A percentile compares a stretch with the other conserved stretches of the same genome.
Conservation (phyloP, 2,329 filamentous ascomycete genomes). For the Phialocephala sp. region DNA sequence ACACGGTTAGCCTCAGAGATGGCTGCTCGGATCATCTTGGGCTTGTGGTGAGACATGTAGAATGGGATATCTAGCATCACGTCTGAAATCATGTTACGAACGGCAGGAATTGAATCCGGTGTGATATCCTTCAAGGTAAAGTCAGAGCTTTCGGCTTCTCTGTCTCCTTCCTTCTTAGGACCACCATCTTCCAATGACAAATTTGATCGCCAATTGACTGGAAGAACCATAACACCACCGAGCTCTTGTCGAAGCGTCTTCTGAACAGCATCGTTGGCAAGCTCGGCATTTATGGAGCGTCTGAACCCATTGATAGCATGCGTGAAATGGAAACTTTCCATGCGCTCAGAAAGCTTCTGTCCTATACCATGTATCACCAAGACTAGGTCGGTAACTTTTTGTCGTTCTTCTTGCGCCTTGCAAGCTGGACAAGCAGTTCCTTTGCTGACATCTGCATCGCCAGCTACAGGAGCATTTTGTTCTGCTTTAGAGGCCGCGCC, state of each 20-base stretch:
- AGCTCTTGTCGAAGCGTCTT: slow-evolving; percentile 76
- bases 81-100: slow-evolving; percentile 93
- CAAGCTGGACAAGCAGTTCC: slow-evolving; percentile 59
- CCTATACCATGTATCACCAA: slow-evolving; percentile 95
- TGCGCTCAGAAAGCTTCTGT: slow-evolving; percentile 91
- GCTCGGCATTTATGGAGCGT: slow-evolving; percentile 82
- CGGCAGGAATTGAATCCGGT: slow-evolving; percentile 84
- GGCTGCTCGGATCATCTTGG: slow-evolving; percentile 90
- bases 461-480: slow-evolving; percentile 32
- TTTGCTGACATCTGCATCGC: slow-evolving; percentile 28
- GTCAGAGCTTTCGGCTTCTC: slow-evolving; percentile 61
- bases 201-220: slow-evolving; percentile 90
- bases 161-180: slow-evolving; percentile 59
- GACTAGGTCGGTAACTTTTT: slow-evolving; percentile 83
- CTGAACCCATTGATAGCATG: slow-evolving; percentile 93
- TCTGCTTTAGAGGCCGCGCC: slow-evolving; percentile 42
- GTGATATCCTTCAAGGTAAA: slow-evolving; percentile 88
- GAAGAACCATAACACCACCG: slow-evolving; percentile 91
- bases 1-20: slow-evolving; percentile 92
- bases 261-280: slow-evolving; percentile 76
- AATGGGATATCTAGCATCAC: slow-evolving; percentile 99
- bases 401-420: slow-evolving; percentile 64
- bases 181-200: slow-evolving; percentile 86
- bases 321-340: slow-evolving; percentile 97
- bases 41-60: slow-evolving; percentile 95